Base-by-base conservation (phyloP, 306 rosid species). In the Lathyrus tuberosus region DNA sequence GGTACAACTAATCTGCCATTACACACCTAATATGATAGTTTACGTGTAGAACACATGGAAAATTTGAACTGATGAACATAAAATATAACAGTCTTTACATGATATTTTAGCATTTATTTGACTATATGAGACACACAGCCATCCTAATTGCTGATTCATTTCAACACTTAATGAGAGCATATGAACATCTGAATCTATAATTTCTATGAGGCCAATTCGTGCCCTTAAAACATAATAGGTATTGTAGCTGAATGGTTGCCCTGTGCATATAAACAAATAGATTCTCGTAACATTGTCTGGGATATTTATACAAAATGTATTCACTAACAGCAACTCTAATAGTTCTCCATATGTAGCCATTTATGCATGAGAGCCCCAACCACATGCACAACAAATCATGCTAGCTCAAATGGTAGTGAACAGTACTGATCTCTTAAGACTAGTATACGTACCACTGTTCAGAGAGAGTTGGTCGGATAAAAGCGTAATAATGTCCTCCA, bases 401-500 rank as follows among this genome's bases (percentile, higher is more conserved):
- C 78, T 51, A 33, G 43, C 51, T 71, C 54, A 65, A 59, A 65
- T 18, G 5, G 71, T 1, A 33, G 71, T 26, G 31, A 46, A 40
- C 43, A 74, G 10, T 17, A 67, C 9, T 63, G 15, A 73, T 31
- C 63, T 54, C 47, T 6, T 10, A 67, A 71, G 18, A 59, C 14
- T 53, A 24, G 6, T n/a, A 42, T 6, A 43, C 84, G 52, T 82
- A 89, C 98, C 98, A 92, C 85, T 82, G 96, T 74, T 92, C 96
- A 42, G 95, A 85, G 63, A 92, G 90, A n/a, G 96, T 92, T 15
- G 98, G 98, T 84, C 98, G 85, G 89, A 92, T 89, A 79, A 89
- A 92, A 69, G 98, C 98, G 46, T 92, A 92, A 76, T 92, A 92
- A 70, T 92, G 98, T 44, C 98, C 98, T 18, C 98, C 98, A 67